Base-by-base conservation (phyloP, 805 yeast species). In the Candida chauliodis region DNA sequence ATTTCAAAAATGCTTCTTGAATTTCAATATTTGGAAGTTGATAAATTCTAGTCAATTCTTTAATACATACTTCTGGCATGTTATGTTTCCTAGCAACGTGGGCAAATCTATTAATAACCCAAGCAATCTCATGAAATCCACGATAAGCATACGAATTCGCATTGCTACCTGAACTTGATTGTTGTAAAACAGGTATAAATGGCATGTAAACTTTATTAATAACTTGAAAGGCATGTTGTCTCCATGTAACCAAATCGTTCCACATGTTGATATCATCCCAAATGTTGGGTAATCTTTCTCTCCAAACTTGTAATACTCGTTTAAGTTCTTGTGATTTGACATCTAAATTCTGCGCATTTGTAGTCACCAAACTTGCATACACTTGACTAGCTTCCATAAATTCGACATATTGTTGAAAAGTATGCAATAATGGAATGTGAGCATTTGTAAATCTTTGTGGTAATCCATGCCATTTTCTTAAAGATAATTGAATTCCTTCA, bases 201-300 rank as follows among this genome's bases (percentile, higher is more conserved):
- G 98, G 98, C 73, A 90, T 75, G 59, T 93, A 93, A 2, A 87
- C 95, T 57, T 85, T 85, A 69, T 93, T 93, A 50, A 93, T 90
- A 18, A 91, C 96, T 47, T 87, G 90, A 72, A 95, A 93, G 0
- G 96, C 97, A 65, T 93, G 98, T 61, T 93, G 98, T 49, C 99
- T 76, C 99, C 99, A 93, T 0, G 98, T 90, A 3, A 93, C 95
- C 43, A 93, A 66, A 56, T 93, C 99, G 49, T 95, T 90, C 99
- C 99, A 93, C 44, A 90, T 77, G 56, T 89, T 91, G 52, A 93
- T 90, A 58, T 93, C 99, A 61, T 93, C 99, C 97, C 98, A 93
- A 7, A 78, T 71, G 52, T 93, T 93, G 9, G 99, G 99, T 36
- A 95, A 69, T 46, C 99, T 79, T 56, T 93, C 99, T 53, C 99